Evolutionary conservation across 2,329 filamentous ascomycete genomes (phyloP).

Genomic region (Hypoxylon sp.): DNA sequence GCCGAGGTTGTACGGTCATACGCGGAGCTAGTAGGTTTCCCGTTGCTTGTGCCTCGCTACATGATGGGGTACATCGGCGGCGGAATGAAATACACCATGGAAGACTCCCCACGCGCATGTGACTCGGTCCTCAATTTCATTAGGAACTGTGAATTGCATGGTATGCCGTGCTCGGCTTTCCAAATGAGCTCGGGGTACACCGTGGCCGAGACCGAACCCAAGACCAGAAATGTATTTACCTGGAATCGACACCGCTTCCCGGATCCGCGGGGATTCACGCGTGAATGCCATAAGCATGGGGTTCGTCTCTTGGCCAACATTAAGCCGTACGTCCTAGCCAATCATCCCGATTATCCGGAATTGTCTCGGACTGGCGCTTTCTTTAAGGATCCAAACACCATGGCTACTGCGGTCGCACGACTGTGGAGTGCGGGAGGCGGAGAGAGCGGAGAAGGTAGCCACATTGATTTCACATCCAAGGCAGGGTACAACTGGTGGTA

Average conservation of each 20-base stretch:
- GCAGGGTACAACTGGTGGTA: conserved; percentile 80
- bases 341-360: conserved; percentile 75
- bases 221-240: conserved; percentile 78
- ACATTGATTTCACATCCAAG: conserved; percentile 80
- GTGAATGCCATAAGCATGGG: conserved; percentile 73
- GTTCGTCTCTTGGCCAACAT: conserved; percentile 79
- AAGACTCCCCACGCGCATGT: conserved; percentile 66
- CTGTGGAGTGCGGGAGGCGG: conserved; percentile 82
- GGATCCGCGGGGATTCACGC: conserved; percentile 74
- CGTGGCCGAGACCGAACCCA: conserved; percentile 75
- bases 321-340: conserved; percentile 78
- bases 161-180: conserved; percentile 78
- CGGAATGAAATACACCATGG: conserved; percentile 69
- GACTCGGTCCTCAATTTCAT: conserved; percentile 74
- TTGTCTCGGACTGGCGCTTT: conserved; percentile 72
- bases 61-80: conserved; percentile 81
- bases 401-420: conserved; percentile 69
- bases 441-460: conserved; percentile 77
- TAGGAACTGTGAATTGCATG: conserved; percentile 72
- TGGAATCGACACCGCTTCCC: conserved; percentile 81
- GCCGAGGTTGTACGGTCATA: conserved; percentile 76
- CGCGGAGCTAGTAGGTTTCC: conserved; percentile 77
- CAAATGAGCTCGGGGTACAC: conserved; percentile 83
- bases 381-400: conserved; percentile 72
- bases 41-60: conserved; percentile 77